A percentile compares a stretch with the other conserved stretches of the same genome.
These are phyloP conservation scores for Cyclotella choctawhatcheeana DNA, from an alignment of 108 stramenopile species.

Conservation along the genomic window DNA sequence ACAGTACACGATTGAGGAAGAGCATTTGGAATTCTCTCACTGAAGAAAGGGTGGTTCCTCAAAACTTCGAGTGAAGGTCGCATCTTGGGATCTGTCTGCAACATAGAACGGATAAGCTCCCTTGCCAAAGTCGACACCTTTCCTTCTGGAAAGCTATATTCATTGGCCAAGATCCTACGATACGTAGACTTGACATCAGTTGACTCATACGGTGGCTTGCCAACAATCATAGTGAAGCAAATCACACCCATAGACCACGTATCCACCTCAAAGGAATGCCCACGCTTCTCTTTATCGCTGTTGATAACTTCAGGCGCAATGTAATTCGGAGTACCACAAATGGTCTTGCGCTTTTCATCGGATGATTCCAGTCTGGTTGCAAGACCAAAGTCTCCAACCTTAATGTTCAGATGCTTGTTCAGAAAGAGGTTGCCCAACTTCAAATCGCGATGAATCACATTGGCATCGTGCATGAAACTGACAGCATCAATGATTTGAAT, in stretches of 20 bases:
- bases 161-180: constrained; percentile 93
- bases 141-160: constrained; percentile 91
- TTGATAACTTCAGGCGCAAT: constrained; percentile 99
- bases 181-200: constrained; percentile 99
- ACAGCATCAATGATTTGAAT: constrained; percentile 90
- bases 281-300: constrained; percentile 82
- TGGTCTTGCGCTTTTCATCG: constrained; percentile 93
- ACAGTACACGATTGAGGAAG: constrained; percentile 64
- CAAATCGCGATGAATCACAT: constrained; percentile 98
- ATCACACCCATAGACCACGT: constrained; percentile 99
- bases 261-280: constrained; percentile 97
- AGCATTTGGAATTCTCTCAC: constrained; percentile 61
- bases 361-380: constrained; percentile 86
- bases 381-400: constrained; percentile 97
- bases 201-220: constrained; percentile 97
- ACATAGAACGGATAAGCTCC: constrained; percentile 86
- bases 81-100: constrained; percentile 88
- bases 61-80: constrained; percentile 84
- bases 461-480: constrained; percentile 87
- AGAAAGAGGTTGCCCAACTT: constrained; percentile 99
- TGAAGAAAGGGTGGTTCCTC: constrained; percentile 84
- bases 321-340: constrained; percentile 99
- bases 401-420: constrained; percentile 76
- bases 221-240: constrained; percentile 95
- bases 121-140: constrained; percentile 83